A percentile compares a stretch with the other conserved stretches of the same genome.
phyloP scores from a whole-genome alignment of 257 asterid genomes.

The Leonotis leonurus region DNA sequence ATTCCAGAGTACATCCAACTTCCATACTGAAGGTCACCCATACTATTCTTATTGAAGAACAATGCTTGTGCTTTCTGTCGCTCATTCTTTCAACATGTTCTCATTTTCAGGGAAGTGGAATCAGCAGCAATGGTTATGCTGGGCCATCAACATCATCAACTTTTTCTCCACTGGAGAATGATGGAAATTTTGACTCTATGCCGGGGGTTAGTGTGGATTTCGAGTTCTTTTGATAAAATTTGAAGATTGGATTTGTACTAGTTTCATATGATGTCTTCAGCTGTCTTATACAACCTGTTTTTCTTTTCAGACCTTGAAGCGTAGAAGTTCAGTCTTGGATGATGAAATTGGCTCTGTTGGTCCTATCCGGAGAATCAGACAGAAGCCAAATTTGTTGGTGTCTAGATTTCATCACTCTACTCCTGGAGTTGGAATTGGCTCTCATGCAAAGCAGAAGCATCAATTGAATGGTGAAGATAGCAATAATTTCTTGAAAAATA shows the following conservation, averaged over 20 bases:
- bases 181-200: constrained; percentile 32
- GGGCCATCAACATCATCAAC: constrained; percentile 37
- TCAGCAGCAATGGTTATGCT: constrained; percentile 28
- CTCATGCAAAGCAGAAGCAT: constrained; percentile 36
- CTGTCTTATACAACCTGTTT: background rate
- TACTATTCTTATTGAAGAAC: background rate
- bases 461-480: constrained; percentile 28
- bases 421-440: constrained; percentile 32
- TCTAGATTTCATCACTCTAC: constrained; percentile 26
- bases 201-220: constrained; percentile 32
- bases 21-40: constrained; percentile 43
- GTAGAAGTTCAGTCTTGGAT: constrained; percentile 69
- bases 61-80: background rate
- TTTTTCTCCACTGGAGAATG: constrained; percentile 26
- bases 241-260: background rate
- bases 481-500: constrained; percentile 22
- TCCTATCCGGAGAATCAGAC: constrained; percentile 73
- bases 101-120: constrained; percentile 50
- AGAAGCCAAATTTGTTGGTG: constrained; percentile 50
- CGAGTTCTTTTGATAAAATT: constrained; percentile 8
- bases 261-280: constrained; percentile 4
- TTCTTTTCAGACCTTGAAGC: constrained; percentile 57
- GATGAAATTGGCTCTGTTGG: constrained; percentile 73
- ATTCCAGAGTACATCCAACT: constrained; percentile 52
- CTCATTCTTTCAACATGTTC: background rate